Evolutionary conservation across 2,329 filamentous ascomycete species (phyloP).

Genomic region (Aspergillus flavus): DNA sequence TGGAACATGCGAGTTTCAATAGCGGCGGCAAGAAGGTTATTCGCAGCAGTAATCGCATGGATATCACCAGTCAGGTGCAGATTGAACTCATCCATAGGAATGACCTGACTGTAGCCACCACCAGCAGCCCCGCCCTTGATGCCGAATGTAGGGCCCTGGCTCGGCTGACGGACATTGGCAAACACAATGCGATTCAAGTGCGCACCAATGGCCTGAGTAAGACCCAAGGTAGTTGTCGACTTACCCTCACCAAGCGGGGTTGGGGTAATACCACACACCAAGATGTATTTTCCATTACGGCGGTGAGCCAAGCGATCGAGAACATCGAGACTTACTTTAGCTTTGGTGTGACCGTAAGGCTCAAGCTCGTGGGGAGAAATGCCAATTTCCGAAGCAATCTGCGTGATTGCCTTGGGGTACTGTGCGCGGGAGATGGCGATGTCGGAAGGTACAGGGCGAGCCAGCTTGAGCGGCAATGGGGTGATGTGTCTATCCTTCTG

Average conservation of each 20-base stretch:
- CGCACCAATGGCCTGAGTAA: constrained; percentile 88
- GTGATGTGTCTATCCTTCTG: constrained; percentile 79
- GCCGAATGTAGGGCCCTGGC: constrained; percentile 95
- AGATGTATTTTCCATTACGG: constrained; percentile 83
- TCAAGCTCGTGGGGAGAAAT: constrained; percentile 88
- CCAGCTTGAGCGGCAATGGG: constrained; percentile 79
- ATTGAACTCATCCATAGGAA: constrained; percentile 99
- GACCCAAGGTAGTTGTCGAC: constrained; percentile 94
- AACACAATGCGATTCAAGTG: constrained; percentile 87
- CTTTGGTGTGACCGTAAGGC: constrained; percentile 93
- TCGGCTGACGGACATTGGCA: constrained; percentile 95
- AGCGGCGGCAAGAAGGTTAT: constrained; percentile 93
- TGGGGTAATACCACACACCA: constrained; percentile 94
- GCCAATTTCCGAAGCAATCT: constrained; percentile 81
- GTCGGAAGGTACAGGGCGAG: constrained; percentile 87
- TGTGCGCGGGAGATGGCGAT: constrained; percentile 90
- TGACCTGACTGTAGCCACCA: constrained; percentile 97
- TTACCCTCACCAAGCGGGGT: constrained; percentile 97
- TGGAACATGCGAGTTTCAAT: constrained; percentile 99
- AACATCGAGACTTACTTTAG: constrained; percentile 84
- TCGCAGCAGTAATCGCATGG: constrained; percentile 93
- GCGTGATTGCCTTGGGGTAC: constrained; percentile 86
- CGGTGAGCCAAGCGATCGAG: constrained; percentile 85
- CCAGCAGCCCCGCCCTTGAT: constrained; percentile 98
- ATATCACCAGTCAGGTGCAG: constrained; percentile 97